Percentiles rank a stretch among this genome's conserved stretches.
Conservation (phyloP, 2,329 filamentous ascomycete species). For the Hyphodiscus sp. region DNA sequence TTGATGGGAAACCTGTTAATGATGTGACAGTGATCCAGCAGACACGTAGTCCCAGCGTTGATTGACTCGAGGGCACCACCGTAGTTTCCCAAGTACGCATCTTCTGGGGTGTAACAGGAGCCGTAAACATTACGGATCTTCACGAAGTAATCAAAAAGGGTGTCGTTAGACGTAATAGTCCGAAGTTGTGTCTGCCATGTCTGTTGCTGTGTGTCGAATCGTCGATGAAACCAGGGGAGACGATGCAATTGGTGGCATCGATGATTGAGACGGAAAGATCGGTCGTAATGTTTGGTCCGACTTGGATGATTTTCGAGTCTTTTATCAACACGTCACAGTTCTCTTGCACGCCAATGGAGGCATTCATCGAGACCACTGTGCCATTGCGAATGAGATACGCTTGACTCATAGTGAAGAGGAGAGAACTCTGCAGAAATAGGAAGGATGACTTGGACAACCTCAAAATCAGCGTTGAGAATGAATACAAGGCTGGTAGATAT, state of each 20-base stretch:
- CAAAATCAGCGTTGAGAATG: too few species aligned
- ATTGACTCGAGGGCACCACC: constrained; percentile 5
- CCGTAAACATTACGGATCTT: constrained; percentile 3
- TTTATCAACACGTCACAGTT: constrained; percentile 4
- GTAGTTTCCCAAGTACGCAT: constrained; percentile 8
- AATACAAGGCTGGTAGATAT: too few species aligned
- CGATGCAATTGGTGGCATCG: neutral
- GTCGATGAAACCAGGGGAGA: constrained; percentile 5
- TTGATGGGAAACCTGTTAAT: too few species aligned
- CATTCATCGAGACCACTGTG: constrained; percentile 4
- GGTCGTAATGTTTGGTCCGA: neutral
- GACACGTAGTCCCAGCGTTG: constrained; percentile 3
- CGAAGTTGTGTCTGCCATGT: constrained; percentile 5
- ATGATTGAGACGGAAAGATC: neutral
- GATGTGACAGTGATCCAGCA: constrained; percentile 10
- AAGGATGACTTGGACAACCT: too few species aligned
- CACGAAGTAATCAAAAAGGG: constrained; percentile 3
- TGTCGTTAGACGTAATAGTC: constrained; percentile 1
- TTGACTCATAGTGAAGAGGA: too few species aligned
- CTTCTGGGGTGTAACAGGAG: constrained; percentile 5
- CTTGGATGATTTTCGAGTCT: neutral
- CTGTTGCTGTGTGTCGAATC: constrained; percentile 4
- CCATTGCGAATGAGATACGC: constrained; percentile 1
- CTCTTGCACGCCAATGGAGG: neutral
- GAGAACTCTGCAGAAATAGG: too few species aligned